phyloP scores from a whole-genome alignment of 2,329 filamentous ascomycete genomes.

The Aschersonia sp. region DNA sequence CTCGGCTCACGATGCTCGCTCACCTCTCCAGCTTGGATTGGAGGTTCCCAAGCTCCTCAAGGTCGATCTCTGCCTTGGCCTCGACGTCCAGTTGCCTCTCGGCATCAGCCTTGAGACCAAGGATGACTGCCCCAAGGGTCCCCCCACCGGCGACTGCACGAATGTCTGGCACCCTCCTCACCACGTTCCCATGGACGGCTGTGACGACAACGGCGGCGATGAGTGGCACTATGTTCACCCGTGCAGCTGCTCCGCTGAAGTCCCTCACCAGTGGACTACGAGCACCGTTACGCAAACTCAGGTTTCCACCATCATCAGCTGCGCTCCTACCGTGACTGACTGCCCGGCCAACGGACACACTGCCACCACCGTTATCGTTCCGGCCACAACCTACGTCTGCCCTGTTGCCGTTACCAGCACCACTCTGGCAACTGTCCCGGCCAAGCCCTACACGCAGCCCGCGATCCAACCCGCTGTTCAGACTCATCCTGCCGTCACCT shows the following conservation, averaged over 20 bases:
- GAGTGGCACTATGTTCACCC: constrained; percentile 23
- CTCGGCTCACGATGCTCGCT: constrained; percentile 6
- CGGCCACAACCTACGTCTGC: constrained; percentile 28
- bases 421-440: constrained; percentile 1
- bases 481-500: background rate
- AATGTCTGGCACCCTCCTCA: constrained; percentile 23
- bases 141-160: constrained; percentile 12
- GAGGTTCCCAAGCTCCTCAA: constrained; percentile 2
- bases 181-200: constrained; percentile 20
- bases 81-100: constrained; percentile 7
- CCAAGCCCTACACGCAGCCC: background rate
- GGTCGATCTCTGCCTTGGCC: constrained; percentile 6
- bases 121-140: constrained; percentile 8
- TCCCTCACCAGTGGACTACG: constrained; percentile 22
- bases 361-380: constrained; percentile 21
- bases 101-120: constrained; percentile 5
- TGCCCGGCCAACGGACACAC: constrained; percentile 19
- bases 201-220: constrained; percentile 14
- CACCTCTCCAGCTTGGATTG: constrained; percentile 4
- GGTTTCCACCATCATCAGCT: constrained; percentile 24
- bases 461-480: constrained; percentile 2
- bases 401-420: constrained; percentile 19
- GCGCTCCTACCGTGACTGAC: constrained; percentile 17
- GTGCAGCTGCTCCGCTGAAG: constrained; percentile 9
- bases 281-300: constrained; percentile 25